A percentile compares a stretch with the other conserved stretches of the same genome.
Evolutionary conservation across 768 basidiomycete genomes (phyloP).

Genomic region (Xerocomus spinulosus): DNA sequence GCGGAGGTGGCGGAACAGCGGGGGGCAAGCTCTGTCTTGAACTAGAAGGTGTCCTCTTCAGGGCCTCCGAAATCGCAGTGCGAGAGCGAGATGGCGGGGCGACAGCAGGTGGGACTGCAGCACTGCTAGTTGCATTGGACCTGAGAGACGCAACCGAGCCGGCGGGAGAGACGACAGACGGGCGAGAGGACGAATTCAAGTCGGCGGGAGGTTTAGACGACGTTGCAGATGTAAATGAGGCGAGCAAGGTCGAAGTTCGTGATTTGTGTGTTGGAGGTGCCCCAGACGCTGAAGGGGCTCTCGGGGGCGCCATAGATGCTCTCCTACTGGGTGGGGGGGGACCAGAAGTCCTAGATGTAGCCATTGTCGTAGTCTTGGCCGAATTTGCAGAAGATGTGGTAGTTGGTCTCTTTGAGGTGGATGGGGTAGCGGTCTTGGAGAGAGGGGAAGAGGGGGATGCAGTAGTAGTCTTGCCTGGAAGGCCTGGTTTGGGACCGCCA

Average conservation of each 20-base stretch:
- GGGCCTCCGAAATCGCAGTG: conserved; percentile 62
- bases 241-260: conserved; percentile 29
- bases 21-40: conserved; percentile 40
- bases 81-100: conserved; percentile 49
- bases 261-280: conserved; percentile 35
- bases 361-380: conserved; percentile 32
- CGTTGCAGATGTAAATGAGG: conserved; percentile 23
- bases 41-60: conserved; percentile 45
- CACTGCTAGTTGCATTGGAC: conserved; percentile 32
- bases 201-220: conserved; percentile 22
- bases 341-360: conserved; percentile 29
- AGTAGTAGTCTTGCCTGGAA: conserved; percentile 39
- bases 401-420: conserved; percentile 28
- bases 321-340: conserved; percentile 33
- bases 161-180: conserved; percentile 54
- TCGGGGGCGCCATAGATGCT: conserved; percentile 30
- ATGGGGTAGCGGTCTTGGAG: conserved; percentile 28
- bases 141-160: conserved; percentile 47
- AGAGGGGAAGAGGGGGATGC: conserved; percentile 30
- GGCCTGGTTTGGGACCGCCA: conserved; percentile 46
- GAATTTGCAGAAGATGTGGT: conserved; percentile 27
- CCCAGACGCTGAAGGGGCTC: conserved; percentile 38
- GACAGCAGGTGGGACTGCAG: conserved; percentile 2
- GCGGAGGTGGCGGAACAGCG: conserved; percentile 18
- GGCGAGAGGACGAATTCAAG: conserved; percentile 34